These are phyloP conservation scores for Physcomitrellopsis africana DNA, from an alignment of 225 moss, liverwort and hornwort genomes.

Conservation along the genomic window DNA sequence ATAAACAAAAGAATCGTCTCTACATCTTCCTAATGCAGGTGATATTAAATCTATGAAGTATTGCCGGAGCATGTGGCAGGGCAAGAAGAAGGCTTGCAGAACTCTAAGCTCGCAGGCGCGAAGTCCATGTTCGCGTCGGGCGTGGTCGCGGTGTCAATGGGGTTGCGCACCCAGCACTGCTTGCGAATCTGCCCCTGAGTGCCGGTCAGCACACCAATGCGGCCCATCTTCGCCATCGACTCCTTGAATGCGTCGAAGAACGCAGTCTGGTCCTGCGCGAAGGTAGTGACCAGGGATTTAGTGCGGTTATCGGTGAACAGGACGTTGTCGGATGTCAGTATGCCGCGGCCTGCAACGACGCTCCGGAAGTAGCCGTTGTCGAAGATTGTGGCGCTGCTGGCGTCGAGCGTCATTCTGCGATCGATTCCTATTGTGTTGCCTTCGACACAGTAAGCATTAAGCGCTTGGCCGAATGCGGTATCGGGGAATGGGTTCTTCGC, in stretches of 20 bases:
- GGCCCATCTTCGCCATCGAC: conserved; percentile 40
- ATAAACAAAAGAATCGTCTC: too few relatives aligned
- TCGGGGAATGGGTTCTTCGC: conserved; percentile 9
- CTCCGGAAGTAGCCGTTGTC: conserved; percentile 40
- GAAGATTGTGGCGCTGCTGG: conserved; percentile 22
- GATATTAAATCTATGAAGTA: not conserved
- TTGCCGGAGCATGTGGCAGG: not conserved
- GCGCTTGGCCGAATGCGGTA: not conserved
- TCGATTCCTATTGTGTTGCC: conserved; percentile 6
- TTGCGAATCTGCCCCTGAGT: conserved; percentile 44
- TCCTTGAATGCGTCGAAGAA: conserved; percentile 34
- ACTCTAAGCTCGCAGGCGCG: not conserved
- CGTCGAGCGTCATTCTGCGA: conserved; percentile 20
- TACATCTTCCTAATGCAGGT: too few relatives aligned
- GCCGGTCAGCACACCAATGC: conserved; percentile 34
- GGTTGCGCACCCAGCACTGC: conserved; percentile 52
- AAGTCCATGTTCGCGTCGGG: conserved; percentile 1
- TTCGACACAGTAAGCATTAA: conserved; percentile 6
- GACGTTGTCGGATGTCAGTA: conserved; percentile 35
- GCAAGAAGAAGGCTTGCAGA: conserved; percentile 20
- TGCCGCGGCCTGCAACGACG: conserved; percentile 22
- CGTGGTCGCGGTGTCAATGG: not conserved
- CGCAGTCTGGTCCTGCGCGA: conserved; percentile 25
- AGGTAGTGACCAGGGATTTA: conserved; percentile 10
- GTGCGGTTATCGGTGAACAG: conserved; percentile 24